Evolutionary conservation across 2,329 filamentous ascomycete genomes (phyloP).

Genomic region (Aspergillus versicolor): DNA sequence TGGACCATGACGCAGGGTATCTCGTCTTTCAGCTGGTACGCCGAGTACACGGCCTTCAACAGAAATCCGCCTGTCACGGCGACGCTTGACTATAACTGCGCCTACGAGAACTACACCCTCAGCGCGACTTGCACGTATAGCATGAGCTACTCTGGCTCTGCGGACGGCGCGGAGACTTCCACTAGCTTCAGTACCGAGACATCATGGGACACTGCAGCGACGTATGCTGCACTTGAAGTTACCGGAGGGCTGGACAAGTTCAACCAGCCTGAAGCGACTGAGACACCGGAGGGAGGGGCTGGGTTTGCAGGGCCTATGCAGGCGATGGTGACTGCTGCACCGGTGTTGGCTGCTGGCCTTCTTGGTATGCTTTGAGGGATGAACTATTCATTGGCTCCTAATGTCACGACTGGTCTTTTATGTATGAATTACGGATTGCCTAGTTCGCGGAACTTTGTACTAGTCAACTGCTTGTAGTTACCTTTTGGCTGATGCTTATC

Average conservation of each 20-base stretch:
- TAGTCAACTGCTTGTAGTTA: too few relatives aligned
- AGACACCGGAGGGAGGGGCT: background rate
- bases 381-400: too few relatives aligned
- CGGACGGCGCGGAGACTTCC: background rate
- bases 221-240: background rate
- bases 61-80: background rate
- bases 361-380: background rate
- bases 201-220: background rate
- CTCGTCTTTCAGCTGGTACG: background rate
- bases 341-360: background rate
- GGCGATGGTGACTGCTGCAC: slow-evolving; percentile 5
- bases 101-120: background rate
- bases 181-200: background rate
- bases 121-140: background rate
- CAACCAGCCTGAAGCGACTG: background rate
- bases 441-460: too few relatives aligned
- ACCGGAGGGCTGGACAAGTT: background rate
- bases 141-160: background rate
- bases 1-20: slow-evolving; percentile 3
- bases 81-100: background rate
- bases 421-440: too few relatives aligned
- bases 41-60: background rate
- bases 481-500: too few relatives aligned
- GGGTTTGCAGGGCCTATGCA: background rate
- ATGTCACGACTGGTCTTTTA: too few relatives aligned